Evolutionary conservation across 1,284 basidiomycete genomes (phyloP).

Genomic region (Boletus semigastroideus): DNA sequence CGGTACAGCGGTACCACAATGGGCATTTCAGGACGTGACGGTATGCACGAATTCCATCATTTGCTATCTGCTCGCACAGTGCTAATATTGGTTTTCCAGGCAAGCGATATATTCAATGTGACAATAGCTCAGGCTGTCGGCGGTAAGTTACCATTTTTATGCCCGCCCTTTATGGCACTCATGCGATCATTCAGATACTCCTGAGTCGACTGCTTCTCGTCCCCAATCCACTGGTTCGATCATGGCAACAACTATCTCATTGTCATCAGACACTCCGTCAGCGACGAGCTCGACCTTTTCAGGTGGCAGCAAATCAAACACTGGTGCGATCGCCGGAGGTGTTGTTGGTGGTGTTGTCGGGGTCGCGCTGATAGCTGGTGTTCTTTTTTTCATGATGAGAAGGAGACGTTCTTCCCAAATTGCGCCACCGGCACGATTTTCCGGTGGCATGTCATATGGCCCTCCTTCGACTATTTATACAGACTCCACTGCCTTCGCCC

Average conservation of each 20-base stretch:
- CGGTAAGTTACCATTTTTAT: conserved; percentile 18
- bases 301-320: conserved; percentile 2
- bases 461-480: conserved; percentile 6
- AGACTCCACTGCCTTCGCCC: conserved; percentile 9
- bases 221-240: conserved; percentile 20
- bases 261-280: conserved; percentile 5
- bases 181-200: conserved; percentile 22
- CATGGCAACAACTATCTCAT: conserved; percentile 1
- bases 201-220: conserved; percentile 26
- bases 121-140: conserved; percentile 23
- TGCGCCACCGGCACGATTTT: conserved; percentile 15
- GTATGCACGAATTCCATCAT: conserved; percentile 16
- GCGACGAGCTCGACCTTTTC: neutral
- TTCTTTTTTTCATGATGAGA: conserved; percentile 30
- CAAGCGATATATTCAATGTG: conserved; percentile 17
- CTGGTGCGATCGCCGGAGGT: conserved; percentile 34
- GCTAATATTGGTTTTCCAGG: conserved; percentile 14
- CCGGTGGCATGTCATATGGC: neutral
- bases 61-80: neutral
- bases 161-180: neutral
- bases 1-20: conserved; percentile 31
- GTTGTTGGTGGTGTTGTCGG: conserved; percentile 41
- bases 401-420: conserved; percentile 23
- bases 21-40: conserved; percentile 34
- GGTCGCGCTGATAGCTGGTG: conserved; percentile 28